phyloP scores from a whole-genome alignment of 257 asterid genomes.

The Agastache rugosa region DNA sequence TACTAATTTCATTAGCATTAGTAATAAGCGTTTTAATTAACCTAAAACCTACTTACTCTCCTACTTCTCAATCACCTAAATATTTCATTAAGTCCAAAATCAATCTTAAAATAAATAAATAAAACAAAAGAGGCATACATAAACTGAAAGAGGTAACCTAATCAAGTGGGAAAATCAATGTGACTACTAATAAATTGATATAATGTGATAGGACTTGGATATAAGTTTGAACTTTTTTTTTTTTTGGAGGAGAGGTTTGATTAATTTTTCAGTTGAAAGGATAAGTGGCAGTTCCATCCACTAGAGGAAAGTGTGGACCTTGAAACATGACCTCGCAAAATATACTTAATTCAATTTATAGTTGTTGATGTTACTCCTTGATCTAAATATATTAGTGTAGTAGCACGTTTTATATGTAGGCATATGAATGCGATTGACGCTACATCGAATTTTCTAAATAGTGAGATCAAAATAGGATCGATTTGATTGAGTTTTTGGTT shows the following conservation, averaged over 20 bases:
- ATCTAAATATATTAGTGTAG: too few relatives aligned
- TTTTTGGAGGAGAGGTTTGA: too few relatives aligned
- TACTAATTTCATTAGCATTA: neutral
- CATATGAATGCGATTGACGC: neutral
- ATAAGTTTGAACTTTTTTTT: neutral
- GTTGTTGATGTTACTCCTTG: too few relatives aligned
- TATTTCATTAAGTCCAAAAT: neutral
- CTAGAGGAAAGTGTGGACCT: slow-evolving; percentile 39
- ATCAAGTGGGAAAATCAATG: slow-evolving; percentile 19
- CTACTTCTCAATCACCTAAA: neutral
- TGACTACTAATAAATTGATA: slow-evolving; percentile 3
- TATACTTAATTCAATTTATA: too few relatives aligned
- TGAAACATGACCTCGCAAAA: neutral
- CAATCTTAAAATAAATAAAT: neutral
- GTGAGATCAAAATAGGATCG: neutral
- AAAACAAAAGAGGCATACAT: neutral
- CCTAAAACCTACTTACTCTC: neutral
- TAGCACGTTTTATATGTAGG: neutral
- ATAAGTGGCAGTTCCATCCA: slow-evolving; percentile 19
- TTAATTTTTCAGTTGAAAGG: slow-evolving; percentile 10
- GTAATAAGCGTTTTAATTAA: too few relatives aligned
- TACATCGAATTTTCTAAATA: neutral
- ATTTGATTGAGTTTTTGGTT: neutral
- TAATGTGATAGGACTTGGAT: neutral
- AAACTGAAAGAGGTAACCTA: neutral